A percentile compares a stretch with the other conserved stretches of the same genome.
Evolutionary conservation across 2,329 filamentous ascomycete genomes (phyloP).

Genomic region (Incumbomyces delicatus): DNA sequence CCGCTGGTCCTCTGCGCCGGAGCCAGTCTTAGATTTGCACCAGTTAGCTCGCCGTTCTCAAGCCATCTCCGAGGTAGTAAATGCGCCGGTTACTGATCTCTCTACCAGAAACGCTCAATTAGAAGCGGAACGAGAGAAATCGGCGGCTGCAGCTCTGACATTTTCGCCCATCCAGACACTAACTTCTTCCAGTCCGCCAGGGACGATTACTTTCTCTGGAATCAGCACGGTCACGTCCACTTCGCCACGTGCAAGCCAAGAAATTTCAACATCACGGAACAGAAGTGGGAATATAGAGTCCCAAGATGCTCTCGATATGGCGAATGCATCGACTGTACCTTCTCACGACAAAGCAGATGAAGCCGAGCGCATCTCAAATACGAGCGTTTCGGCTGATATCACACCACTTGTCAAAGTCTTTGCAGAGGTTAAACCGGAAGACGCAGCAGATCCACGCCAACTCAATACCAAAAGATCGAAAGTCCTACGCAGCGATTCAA

Average conservation of each 20-base stretch:
- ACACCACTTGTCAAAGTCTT: constrained; percentile 3
- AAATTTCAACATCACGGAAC: not conserved
- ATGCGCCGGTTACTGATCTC: not conserved
- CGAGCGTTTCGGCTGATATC: not conserved
- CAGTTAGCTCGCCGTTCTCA: constrained; percentile 1
- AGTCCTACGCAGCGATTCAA: not conserved
- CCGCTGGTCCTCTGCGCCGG: not conserved
- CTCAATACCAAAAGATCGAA: not conserved
- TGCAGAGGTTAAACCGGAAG: constrained; percentile 3
- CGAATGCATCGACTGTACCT: not conserved
- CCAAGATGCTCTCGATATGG: not conserved
- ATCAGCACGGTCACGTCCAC: constrained; percentile 16
- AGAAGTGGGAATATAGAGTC: not conserved
- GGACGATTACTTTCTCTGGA: constrained; percentile 11
- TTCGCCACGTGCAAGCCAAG: constrained; percentile 7
- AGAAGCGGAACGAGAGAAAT: too few relatives aligned
- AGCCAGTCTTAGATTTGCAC: constrained; percentile 3
- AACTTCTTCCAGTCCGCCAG: constrained; percentile 1
- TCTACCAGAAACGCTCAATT: too few relatives aligned
- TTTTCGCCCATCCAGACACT: constrained; percentile 2
- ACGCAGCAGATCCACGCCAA: not conserved
- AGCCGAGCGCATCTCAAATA: not conserved
- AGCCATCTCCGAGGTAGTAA: not conserved
- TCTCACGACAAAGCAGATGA: not conserved
- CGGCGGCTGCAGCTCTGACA: not conserved